Conservation (phyloP, 768 basidiomycete genomes). For the Pisolithus marmoratus region DNA sequence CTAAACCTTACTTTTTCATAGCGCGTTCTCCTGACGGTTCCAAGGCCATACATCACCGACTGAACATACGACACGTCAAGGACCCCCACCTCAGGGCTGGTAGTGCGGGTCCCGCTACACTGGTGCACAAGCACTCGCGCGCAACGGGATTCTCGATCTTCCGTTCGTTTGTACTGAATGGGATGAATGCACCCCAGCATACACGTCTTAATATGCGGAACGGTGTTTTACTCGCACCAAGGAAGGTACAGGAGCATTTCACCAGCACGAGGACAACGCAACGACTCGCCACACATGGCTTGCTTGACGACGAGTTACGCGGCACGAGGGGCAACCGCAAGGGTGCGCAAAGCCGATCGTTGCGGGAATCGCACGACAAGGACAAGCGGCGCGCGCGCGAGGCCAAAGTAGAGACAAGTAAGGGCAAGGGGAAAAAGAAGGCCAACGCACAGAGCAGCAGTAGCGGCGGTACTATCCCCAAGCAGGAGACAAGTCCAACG, state of each 20-base stretch:
- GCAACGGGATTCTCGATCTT: conserved; percentile 76
- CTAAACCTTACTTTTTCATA: conserved; percentile 8
- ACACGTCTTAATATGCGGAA: conserved; percentile 24
- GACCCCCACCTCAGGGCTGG: conserved; percentile 42
- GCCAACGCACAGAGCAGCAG: conserved; percentile 24
- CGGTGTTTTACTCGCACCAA: conserved; percentile 62
- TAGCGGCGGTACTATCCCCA: neutral
- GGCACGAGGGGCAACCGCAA: conserved; percentile 16
- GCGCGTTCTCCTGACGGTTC: conserved; percentile 39
- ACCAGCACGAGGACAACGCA: conserved; percentile 71
- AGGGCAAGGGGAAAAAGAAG: conserved; percentile 21
- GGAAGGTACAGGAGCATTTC: conserved; percentile 72
- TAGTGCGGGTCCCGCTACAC: conserved; percentile 51
- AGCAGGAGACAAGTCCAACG: conserved; percentile 12
- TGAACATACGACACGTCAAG: conserved; percentile 53
- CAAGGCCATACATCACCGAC: conserved; percentile 63
- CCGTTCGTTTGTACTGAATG: conserved; percentile 43
- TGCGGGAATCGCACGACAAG: conserved; percentile 20
- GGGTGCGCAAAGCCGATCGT: conserved; percentile 8
- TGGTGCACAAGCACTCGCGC: conserved; percentile 80
- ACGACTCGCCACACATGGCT: conserved; percentile 60
- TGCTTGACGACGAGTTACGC: conserved; percentile 44
- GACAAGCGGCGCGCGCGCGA: conserved; percentile 12
- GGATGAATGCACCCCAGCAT: conserved; percentile 7
- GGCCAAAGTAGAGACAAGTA: conserved; percentile 11